phyloP scores from a whole-genome alignment of 495 filamentous ascomycete genomes.

The Apiosordaria backusii region DNA sequence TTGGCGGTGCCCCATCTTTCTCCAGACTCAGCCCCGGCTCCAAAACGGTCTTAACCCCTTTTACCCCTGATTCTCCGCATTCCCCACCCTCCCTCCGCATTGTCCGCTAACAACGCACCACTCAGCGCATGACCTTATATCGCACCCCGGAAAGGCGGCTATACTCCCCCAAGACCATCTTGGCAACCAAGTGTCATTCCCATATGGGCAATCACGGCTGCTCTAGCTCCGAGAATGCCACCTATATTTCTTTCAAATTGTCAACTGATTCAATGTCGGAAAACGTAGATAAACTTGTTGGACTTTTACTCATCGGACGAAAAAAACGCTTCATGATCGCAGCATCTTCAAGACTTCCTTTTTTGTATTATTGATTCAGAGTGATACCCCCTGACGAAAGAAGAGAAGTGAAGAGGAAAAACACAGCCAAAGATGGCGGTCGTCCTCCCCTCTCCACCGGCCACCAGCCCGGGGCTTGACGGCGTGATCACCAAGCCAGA shows the following conservation, averaged over 20 bases:
- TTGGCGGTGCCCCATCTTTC: neutral
- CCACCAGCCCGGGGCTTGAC: neutral
- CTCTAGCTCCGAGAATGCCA: slow-evolving; percentile 35
- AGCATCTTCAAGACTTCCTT: neutral
- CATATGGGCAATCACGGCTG: slow-evolving; percentile 31
- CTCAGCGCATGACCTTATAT: neutral
- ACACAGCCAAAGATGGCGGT: slow-evolving; percentile 13
- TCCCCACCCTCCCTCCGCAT: slow-evolving; percentile 7
- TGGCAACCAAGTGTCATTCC: slow-evolving; percentile 24
- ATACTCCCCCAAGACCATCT: slow-evolving; percentile 4
- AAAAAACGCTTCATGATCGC: neutral
- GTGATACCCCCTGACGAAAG: neutral
- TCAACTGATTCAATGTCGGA: neutral
- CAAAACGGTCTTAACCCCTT: slow-evolving; percentile 11
- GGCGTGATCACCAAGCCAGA: neutral
- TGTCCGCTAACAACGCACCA: neutral
- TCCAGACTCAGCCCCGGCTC: neutral
- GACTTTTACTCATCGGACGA: neutral
- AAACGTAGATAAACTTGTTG: neutral
- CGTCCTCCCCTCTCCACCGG: neutral
- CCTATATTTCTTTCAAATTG: slow-evolving; percentile 18
- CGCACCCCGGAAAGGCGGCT: slow-evolving; percentile 18
- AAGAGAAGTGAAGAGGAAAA: neutral
- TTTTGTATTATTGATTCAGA: slow-evolving; percentile 3
- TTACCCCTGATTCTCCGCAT: slow-evolving; percentile 19